Conservation (phyloP, 345 rosid genomes). For the Bruguiera sexangula region DNA sequence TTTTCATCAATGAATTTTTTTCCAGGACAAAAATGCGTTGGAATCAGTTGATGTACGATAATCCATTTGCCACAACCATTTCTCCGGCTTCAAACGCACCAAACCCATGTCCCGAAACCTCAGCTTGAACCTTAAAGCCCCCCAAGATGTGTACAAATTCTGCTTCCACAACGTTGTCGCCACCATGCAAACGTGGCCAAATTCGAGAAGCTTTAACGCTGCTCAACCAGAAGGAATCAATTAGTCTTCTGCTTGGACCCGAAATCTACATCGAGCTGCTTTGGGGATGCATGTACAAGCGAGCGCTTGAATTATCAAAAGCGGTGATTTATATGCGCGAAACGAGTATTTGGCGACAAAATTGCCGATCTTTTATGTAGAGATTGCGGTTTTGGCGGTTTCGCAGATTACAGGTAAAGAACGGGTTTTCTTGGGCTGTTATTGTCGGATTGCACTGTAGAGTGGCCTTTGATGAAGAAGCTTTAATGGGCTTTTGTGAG, state of each 20-base stretch:
- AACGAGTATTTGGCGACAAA: constrained; percentile 69
- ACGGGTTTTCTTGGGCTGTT: constrained; percentile 83
- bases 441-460: constrained; percentile 60
- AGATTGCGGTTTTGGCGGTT: constrained; percentile 42
- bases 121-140: no score
- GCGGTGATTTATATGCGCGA: constrained; percentile 46
- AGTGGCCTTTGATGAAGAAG: constrained; percentile 44
- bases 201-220: constrained; percentile 53
- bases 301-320: constrained; percentile 63
- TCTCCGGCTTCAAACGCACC: no score
- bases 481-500: constrained; percentile 51
- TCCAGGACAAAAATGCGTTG: no score
- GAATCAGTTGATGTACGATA: no score
- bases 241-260: constrained; percentile 40
- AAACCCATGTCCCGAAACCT: no score
- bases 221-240: constrained; percentile 47
- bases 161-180: constrained; percentile 37
- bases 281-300: constrained; percentile 62
- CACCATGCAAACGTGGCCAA: constrained; percentile 50
- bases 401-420: constrained; percentile 38
- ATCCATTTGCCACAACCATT: no score
- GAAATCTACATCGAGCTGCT: constrained; percentile 65
- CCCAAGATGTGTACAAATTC: constrained; percentile 16
- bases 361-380: constrained; percentile 52
- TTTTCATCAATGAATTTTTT: no score